Conservation (phyloP, 768 basidiomycete genomes). For the Hericium alpestre region DNA sequence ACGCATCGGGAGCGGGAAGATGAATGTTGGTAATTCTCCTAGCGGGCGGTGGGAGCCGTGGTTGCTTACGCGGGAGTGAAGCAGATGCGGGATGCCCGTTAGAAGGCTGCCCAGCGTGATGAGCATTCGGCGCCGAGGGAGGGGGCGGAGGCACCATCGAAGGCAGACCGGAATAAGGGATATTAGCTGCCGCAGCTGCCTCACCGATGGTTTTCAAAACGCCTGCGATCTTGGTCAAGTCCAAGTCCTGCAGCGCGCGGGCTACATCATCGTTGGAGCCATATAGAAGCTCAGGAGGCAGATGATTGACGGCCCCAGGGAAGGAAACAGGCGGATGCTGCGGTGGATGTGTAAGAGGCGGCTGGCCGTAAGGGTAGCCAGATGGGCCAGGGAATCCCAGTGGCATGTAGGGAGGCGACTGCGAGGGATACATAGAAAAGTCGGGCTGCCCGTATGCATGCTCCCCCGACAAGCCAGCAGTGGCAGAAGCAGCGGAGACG, state of each 20-base stretch:
- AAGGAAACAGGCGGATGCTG: conserved; percentile 5
- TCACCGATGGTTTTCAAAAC: conserved; percentile 59
- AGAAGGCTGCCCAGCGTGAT: neutral
- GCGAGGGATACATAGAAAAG: conserved; percentile 10
- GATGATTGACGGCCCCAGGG: conserved; percentile 7
- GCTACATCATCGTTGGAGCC: conserved; percentile 66
- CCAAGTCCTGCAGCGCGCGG: conserved; percentile 62
- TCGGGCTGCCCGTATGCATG: conserved; percentile 17
- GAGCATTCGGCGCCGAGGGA: neutral
- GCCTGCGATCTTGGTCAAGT: conserved; percentile 58
- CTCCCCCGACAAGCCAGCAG: conserved; percentile 15
- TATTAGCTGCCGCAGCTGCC: conserved; percentile 35
- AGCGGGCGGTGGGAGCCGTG: neutral
- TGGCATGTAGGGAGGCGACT: conserved; percentile 2
- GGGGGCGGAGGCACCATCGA: neutral
- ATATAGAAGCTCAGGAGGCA: conserved; percentile 27
- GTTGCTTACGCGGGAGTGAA: conserved; percentile 2
- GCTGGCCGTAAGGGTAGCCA: neutral
- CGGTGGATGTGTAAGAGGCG: conserved; percentile 24
- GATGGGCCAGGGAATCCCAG: neutral
- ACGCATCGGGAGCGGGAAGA: conserved; percentile 19
- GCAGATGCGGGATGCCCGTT: neutral
- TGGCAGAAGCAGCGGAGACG: conserved; percentile 52
- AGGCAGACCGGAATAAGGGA: conserved; percentile 15
- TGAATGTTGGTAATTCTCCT: neutral